A percentile compares a stretch with the other conserved stretches of the same genome.
phyloP scores from a whole-genome alignment of 2,329 filamentous ascomycete genomes.

The Aspergillus hiratsukae region DNA sequence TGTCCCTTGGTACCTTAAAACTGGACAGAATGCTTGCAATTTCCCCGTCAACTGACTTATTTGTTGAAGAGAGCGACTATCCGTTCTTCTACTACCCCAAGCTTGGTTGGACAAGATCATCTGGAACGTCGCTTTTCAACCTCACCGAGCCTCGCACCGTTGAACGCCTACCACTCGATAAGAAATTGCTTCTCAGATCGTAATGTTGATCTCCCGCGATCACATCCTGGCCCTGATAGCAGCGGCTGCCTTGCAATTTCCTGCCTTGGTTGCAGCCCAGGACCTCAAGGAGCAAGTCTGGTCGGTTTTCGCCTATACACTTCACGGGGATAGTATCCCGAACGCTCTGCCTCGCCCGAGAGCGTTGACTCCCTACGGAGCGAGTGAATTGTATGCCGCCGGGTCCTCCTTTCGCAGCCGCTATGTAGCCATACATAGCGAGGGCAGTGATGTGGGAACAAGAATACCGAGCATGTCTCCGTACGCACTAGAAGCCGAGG shows the following conservation, averaged over 20 bases:
- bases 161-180: not conserved
- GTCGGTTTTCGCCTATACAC: slow-evolving; percentile 51
- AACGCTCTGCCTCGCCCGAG: slow-evolving; percentile 31
- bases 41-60: not conserved
- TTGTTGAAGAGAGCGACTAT: not conserved
- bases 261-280: slow-evolving; percentile 21
- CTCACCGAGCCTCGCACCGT: not conserved
- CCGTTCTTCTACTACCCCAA: not conserved
- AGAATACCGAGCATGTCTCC: slow-evolving; percentile 44
- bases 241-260: slow-evolving; percentile 11
- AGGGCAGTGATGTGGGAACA: slow-evolving; percentile 23
- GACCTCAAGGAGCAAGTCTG: slow-evolving; percentile 34
- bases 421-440: slow-evolving; percentile 42
- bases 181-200: not conserved
- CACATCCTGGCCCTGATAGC: slow-evolving; percentile 10
- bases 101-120: not conserved
- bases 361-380: slow-evolving; percentile 51
- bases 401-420: slow-evolving; percentile 50
- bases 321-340: slow-evolving; percentile 54
- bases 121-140: not conserved
- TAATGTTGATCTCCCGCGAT: slow-evolving; percentile 7
- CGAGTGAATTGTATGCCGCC: slow-evolving; percentile 49
- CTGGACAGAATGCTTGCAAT: not conserved
- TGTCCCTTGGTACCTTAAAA: not conserved
- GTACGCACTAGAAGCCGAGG: slow-evolving; percentile 41